Evolutionary conservation across 176 grass and related monocot genomes (phyloP).

Genomic region (Hsuehochloa calcarea): DNA sequence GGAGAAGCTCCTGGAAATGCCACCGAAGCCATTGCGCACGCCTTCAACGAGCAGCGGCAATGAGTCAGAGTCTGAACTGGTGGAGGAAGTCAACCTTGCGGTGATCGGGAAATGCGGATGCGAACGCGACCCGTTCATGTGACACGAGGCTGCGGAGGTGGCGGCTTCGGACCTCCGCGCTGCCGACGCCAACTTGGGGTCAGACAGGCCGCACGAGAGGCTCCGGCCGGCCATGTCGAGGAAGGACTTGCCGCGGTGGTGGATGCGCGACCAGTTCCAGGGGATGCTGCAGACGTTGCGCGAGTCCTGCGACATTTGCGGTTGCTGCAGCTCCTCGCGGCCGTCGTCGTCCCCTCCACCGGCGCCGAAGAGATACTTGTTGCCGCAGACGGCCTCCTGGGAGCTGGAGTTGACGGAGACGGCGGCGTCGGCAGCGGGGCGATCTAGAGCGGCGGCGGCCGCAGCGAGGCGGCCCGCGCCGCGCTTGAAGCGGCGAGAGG

Average conservation of each 20-base stretch:
- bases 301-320: conserved; percentile 43
- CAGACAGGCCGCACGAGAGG: conserved; percentile 81
- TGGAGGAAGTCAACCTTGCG: conserved; percentile 44
- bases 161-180: conserved; percentile 50
- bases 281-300: conserved; percentile 87
- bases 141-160: conserved; percentile 43
- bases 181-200: conserved; percentile 53
- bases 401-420: conserved; percentile 56
- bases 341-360: conserved; percentile 21
- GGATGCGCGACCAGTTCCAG: conserved; percentile 99
- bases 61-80: conserved; percentile 75
- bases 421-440: conserved; percentile 21
- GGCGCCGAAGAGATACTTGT: conserved; percentile 45
- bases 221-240: conserved; percentile 84
- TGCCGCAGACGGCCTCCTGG: conserved; percentile 63
- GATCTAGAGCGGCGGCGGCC: conserved; percentile 17
- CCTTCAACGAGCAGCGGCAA: conserved; percentile 62
- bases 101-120: conserved; percentile 56
- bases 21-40: conserved; percentile 26
- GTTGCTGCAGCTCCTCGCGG: conserved; percentile 32
- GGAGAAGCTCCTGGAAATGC: conserved; percentile 48
- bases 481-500: conserved; percentile 40
- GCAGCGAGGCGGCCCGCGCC: conserved; percentile 16
- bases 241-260: conserved; percentile 83
- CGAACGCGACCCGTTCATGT: conserved; percentile 47